Base-by-base conservation (phyloP, 352 stramenopile genomes). In the Aphanomyces cochlioides region DNA sequence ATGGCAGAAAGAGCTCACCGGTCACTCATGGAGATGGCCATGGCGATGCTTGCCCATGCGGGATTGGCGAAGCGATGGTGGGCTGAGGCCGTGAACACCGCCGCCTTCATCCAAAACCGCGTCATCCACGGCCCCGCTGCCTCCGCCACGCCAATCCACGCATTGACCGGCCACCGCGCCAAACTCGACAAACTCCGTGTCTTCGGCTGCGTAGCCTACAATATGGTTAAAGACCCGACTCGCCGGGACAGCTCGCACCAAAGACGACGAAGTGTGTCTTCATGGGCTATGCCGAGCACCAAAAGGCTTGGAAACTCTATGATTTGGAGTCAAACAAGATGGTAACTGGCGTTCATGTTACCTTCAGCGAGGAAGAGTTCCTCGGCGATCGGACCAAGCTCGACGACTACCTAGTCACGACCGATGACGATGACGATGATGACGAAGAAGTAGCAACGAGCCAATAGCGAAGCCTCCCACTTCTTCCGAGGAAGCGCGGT, bases 351-450 rank as follows among this genome's bases (percentile, higher is more conserved):
- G 54, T 65, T 19, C 57, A 75, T 19, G 69, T 75, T 15, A 54
- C n/a, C 7, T 77, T 77, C 39, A 48, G 67, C 34, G 68, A 75
- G 54, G 65, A 65, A 50, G 41, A 73, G 15, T 66, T 53, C 13
- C 39, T 67, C 43, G 19, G 36, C 43, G 19, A 13, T 48, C 58
- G n/a, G 8, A 19, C 47, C 58, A n/a, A n/a, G 34, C 40, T 47
- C 69, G 56, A 60, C 64, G 19, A 8, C n/a, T 47, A 61, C 6
- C 13, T 19, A 40, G 15, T 38, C 45, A 53, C 61, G 68, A 40
- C 3, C 36, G 39, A 72, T 65, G 63, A 74, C 60, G 36, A 47
- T 58, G 63, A 17, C 48, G 66, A 47, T 63, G 72, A 21, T 58
- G 71, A 41, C 63, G 69, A 56, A 47, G 68, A 66, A 47, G 63